A percentile compares a stretch with the other conserved stretches of the same genome.
Conservation (phyloP, 2,329 filamentous ascomycete genomes). For the Elsinoe arachidis region DNA sequence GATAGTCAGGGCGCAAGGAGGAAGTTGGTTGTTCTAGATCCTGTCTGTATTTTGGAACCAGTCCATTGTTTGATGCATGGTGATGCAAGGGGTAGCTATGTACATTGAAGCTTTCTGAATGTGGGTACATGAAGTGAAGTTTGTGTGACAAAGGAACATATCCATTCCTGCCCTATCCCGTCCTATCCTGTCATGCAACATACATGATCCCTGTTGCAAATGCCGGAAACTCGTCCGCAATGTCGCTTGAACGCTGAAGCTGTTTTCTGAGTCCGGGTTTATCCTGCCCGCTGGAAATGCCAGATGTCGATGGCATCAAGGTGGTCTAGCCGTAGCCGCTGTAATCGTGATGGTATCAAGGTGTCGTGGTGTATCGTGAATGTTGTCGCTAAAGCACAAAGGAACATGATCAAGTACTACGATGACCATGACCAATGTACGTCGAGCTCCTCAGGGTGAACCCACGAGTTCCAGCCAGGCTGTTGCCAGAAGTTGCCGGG, state of each 20-base stretch:
- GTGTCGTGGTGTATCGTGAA: neutral
- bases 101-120: neutral
- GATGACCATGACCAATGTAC: conserved; percentile 10
- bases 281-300: neutral
- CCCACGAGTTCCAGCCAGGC: conserved; percentile 13
- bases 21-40: neutral
- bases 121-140: neutral
- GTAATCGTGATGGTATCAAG: neutral
- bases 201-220: neutral
- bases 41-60: neutral
- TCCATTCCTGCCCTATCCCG: neutral
- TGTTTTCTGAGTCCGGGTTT: neutral
- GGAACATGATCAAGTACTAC: neutral
- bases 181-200: neutral
- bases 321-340: conserved; percentile 1
- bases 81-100: neutral
- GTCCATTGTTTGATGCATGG: neutral
- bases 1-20: neutral
- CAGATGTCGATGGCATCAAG: neutral
- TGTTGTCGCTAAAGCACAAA: conserved; percentile 1
- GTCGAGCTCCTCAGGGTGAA: conserved; percentile 9
- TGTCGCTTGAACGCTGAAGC: neutral
- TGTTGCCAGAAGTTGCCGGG: conserved; percentile 13
- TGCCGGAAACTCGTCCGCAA: neutral
- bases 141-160: neutral